Evolutionary conservation across 306 rosid species (phyloP).

Genomic region (Ochetophila trinervis): DNA sequence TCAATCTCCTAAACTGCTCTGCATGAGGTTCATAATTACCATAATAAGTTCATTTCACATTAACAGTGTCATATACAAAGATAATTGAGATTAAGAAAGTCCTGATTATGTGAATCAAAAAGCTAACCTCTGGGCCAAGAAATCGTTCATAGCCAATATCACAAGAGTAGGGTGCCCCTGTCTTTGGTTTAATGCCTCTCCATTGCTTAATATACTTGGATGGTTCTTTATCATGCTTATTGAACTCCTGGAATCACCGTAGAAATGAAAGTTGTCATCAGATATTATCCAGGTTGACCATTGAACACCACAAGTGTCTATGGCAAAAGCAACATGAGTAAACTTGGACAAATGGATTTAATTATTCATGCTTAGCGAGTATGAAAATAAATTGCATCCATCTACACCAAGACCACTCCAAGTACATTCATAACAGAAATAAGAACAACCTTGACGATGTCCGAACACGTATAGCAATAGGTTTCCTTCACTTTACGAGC

Average conservation of each 20-base stretch:
- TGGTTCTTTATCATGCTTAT: constrained; percentile 97
- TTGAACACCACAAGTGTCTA: neutral
- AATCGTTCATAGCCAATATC: constrained; percentile 97
- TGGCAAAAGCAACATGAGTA: neutral
- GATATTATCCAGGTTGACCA: constrained; percentile 13
- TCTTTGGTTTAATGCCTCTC: constrained; percentile 97
- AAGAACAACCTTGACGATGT: constrained; percentile 85
- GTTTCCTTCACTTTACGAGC: constrained; percentile 97
- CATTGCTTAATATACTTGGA: constrained; percentile 87
- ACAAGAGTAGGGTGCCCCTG: constrained; percentile 97
- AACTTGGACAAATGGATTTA: constrained; percentile 8
- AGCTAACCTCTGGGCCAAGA: constrained; percentile 96
- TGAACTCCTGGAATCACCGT: constrained; percentile 62
- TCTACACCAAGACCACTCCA: constrained; percentile 6
- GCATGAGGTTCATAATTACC: neutral
- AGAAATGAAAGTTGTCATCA: constrained; percentile 33
- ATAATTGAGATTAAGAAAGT: constrained; percentile 10
- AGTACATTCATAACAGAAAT: constrained; percentile 2
- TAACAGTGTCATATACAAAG: neutral
- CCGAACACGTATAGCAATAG: constrained; percentile 94
- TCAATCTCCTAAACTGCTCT: neutral
- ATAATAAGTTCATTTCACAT: neutral
- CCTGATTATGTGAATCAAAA: constrained; percentile 1
- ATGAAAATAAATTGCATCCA: constrained; percentile 14
- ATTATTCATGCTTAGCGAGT: constrained; percentile 10